phyloP scores from a whole-genome alignment of 495 filamentous ascomycete genomes.

The Penicillium subrubescens region DNA sequence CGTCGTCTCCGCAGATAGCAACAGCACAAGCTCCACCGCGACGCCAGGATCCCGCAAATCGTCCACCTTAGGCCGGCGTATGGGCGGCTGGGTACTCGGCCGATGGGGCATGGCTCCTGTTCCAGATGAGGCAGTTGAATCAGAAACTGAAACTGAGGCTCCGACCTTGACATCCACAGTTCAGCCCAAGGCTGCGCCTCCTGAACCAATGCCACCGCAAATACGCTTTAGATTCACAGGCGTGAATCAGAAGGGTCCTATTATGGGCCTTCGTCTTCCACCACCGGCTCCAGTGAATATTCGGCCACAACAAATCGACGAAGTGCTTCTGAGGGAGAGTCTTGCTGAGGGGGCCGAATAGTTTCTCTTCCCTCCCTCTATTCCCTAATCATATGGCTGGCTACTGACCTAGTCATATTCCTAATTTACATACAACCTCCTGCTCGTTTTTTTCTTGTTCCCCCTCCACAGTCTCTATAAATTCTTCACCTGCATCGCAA shows the following conservation, averaged over 20 bases:
- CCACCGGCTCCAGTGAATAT: constrained; percentile 34
- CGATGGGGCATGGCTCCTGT: constrained; percentile 53
- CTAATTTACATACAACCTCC: background rate
- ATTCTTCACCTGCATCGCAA: background rate
- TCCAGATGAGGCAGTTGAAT: constrained; percentile 19
- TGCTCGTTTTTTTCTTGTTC: background rate
- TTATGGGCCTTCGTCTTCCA: constrained; percentile 42
- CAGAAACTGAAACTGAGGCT: constrained; percentile 16
- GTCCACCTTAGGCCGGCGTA: constrained; percentile 43
- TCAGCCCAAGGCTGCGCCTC: background rate
- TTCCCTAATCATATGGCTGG: background rate
- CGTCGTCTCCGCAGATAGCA: constrained; percentile 27
- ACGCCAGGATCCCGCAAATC: constrained; percentile 28
- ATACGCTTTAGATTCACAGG: constrained; percentile 44
- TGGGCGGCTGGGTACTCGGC: constrained; percentile 60
- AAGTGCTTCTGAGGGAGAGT: constrained; percentile 43
- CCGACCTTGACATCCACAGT: constrained; percentile 1
- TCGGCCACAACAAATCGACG: constrained; percentile 40
- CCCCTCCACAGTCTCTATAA: background rate
- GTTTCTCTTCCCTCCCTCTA: background rate
- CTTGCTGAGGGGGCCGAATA: constrained; percentile 33
- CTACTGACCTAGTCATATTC: background rate
- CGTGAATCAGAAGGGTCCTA: constrained; percentile 52
- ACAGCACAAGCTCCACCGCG: constrained; percentile 23
- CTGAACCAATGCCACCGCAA: constrained; percentile 5